Evolutionary conservation across 2,329 filamentous ascomycete genomes (phyloP), one percentile per base, ranked within the genome.

Genomic region (Paraphoma chrysanthemicola): DNA sequence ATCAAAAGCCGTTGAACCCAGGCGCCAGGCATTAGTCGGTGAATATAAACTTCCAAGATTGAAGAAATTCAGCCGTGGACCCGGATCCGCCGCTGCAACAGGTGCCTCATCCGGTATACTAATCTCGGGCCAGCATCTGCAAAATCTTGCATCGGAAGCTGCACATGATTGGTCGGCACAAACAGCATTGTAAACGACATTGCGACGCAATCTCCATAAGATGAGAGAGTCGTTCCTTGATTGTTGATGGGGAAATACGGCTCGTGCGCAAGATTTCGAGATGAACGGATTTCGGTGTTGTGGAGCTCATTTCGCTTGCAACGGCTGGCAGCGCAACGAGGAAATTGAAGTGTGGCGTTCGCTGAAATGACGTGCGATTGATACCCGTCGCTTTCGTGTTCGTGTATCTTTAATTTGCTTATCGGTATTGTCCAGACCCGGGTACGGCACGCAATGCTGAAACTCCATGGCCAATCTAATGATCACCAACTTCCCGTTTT

Each of bases 301-400:
- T 74, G 70, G 71, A 75, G 63, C 70, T 75, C 72, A 76, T 76
- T 67, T 76, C 73, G 73, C 71, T 75, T 74, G 63, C 48, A 53
- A 67, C 64, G 65, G 63, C 63, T 66, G 66, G 63, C 63, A 62
- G 56, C 61, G 55, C 59, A 45, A 58, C 51, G 51, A 56, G 48
- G 54, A 59, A 51, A 61, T 59, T 60, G 44, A 52, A 47, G 48
- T 52, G 64, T 70, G 69, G 66, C 65, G 65, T 67, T 51, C 44
- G 47, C 41, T 33, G 41, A 55, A 51, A 59, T 60, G 62, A 55
- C 54, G 57, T 55, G 48, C 49, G 36, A 47, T 49, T 33, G 23
- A 44, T 48, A 36, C 44, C 30, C 8, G 18, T 57, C 23, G 48
- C 51, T 48, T 48, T 58, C 54, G 53, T 45, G 44, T 60, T 55